These are phyloP conservation scores for Clarkia xantiana DNA, from an alignment of 345 rosid species.

Conservation along the genomic window DNA sequence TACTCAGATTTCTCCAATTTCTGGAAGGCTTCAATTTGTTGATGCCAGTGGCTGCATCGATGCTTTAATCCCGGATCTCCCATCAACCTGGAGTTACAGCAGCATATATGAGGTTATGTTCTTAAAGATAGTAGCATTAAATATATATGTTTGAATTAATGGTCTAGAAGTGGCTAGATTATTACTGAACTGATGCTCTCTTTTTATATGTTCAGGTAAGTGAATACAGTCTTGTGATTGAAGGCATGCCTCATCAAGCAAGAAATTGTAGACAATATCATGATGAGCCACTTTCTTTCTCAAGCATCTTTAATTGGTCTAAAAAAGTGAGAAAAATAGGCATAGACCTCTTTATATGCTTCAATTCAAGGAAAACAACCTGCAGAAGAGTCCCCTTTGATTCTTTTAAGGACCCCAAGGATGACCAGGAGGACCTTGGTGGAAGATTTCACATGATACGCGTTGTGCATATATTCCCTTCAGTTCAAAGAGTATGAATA, in stretches of 20 bases:
- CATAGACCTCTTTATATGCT: constrained; percentile 23
- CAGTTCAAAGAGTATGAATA: constrained; percentile 28
- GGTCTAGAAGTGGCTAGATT: too few relatives aligned
- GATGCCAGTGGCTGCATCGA: constrained; percentile 62
- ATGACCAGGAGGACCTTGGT: constrained; percentile 24
- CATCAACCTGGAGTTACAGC: constrained; percentile 31
- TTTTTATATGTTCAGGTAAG: constrained; percentile 34
- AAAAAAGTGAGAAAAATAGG: constrained; percentile 20
- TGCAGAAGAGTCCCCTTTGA: constrained; percentile 23
- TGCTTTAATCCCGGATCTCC: constrained; percentile 52
- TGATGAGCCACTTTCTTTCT: constrained; percentile 27
- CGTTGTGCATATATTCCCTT: constrained; percentile 54
- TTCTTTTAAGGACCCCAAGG: constrained; percentile 20
- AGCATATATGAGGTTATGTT: constrained; percentile 49
- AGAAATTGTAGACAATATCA: constrained; percentile 15
- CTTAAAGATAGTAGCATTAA: background rate
- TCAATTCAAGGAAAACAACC: constrained; percentile 21
- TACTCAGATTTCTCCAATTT: constrained; percentile 37
- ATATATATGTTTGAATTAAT: background rate
- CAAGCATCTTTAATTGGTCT: constrained; percentile 28
- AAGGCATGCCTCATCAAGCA: constrained; percentile 33
- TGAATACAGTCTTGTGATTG: constrained; percentile 39
- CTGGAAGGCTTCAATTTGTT: constrained; percentile 67
- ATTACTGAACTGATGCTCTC: constrained; percentile 7
- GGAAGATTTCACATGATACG: constrained; percentile 47